These are phyloP conservation scores for Lyophyllum shimeji DNA, from an alignment of 768 basidiomycete species.

Conservation along the genomic window DNA sequence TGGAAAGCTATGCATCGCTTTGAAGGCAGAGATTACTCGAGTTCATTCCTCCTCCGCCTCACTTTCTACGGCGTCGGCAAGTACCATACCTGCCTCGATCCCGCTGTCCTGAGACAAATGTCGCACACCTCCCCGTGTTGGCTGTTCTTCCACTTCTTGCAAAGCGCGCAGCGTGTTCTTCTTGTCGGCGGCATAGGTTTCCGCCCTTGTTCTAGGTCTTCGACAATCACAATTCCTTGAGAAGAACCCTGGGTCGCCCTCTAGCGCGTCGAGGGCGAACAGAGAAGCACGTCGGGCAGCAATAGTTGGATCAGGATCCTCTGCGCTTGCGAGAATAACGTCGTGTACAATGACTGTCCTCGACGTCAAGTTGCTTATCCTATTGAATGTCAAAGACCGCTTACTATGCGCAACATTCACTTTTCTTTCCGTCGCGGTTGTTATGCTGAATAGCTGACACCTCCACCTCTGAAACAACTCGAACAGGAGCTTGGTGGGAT, in stretches of 20 bases:
- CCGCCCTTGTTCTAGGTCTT: slow-evolving; percentile 37
- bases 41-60: slow-evolving; percentile 19
- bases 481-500: slow-evolving; percentile 74
- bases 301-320: slow-evolving; percentile 46
- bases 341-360: slow-evolving; percentile 67
- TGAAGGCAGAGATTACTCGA: slow-evolving; percentile 9
- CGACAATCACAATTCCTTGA: slow-evolving; percentile 69
- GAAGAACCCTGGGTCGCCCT: slow-evolving; percentile 63
- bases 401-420: slow-evolving; percentile 8
- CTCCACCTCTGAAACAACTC: slow-evolving; percentile 73
- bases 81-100: slow-evolving; percentile 17
- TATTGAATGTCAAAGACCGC: neutral
- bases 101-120: slow-evolving; percentile 8
- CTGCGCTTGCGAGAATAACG: slow-evolving; percentile 56
- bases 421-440: slow-evolving; percentile 40
- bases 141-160: slow-evolving; percentile 18
- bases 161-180: slow-evolving; percentile 26
- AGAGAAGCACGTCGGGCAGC: slow-evolving; percentile 64
- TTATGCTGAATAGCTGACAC: slow-evolving; percentile 63
- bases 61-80: slow-evolving; percentile 7
- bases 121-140: slow-evolving; percentile 8
- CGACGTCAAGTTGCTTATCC: neutral
- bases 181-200: slow-evolving; percentile 19
- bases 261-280: slow-evolving; percentile 67
- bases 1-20: neutral